Evolutionary conservation across 2,329 filamentous ascomycete species (phyloP).

Genomic region (Talaromyces sp.): DNA sequence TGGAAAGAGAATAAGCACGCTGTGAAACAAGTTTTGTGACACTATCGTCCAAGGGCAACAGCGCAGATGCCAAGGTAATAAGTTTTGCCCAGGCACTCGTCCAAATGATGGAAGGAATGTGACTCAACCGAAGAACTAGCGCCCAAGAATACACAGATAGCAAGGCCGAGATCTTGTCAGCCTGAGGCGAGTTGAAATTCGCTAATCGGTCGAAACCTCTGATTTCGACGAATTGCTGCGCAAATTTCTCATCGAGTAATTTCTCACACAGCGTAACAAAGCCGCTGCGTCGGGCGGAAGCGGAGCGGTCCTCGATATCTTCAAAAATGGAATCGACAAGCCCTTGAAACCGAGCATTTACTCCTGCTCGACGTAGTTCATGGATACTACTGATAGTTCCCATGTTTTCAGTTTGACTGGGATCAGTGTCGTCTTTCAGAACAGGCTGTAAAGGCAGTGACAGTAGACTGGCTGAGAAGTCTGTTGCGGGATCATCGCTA

Average conservation of each 20-base stretch:
- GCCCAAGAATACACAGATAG: slow-evolving; percentile 33
- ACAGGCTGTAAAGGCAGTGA: slow-evolving; percentile 25
- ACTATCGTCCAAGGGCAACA: slow-evolving; percentile 31
- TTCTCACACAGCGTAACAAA: slow-evolving; percentile 56
- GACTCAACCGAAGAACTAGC: slow-evolving; percentile 28
- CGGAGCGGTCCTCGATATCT: slow-evolving; percentile 52
- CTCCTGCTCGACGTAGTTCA: slow-evolving; percentile 58
- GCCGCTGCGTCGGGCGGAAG: slow-evolving; percentile 50
- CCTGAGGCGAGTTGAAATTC: slow-evolving; percentile 56
- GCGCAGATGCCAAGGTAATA: slow-evolving; percentile 24
- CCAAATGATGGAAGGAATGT: slow-evolving; percentile 28
- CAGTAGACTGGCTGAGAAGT: slow-evolving; percentile 14
- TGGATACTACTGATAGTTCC: slow-evolving; percentile 56
- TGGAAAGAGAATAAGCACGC: slow-evolving; percentile 28
- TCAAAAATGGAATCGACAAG: slow-evolving; percentile 57
- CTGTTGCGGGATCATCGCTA: background rate
- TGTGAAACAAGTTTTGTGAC: slow-evolving; percentile 25
- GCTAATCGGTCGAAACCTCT: slow-evolving; percentile 68
- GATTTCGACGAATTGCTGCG: slow-evolving; percentile 64
- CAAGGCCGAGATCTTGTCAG: slow-evolving; percentile 46
- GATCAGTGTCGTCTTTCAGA: slow-evolving; percentile 28
- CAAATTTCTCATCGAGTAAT: slow-evolving; percentile 43
- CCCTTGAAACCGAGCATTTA: slow-evolving; percentile 54
- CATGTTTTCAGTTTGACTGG: slow-evolving; percentile 46
- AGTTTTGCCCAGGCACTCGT: slow-evolving; percentile 32